phyloP scores from a whole-genome alignment of 495 filamentous ascomycete genomes.

The Penicillium chermesinum region DNA sequence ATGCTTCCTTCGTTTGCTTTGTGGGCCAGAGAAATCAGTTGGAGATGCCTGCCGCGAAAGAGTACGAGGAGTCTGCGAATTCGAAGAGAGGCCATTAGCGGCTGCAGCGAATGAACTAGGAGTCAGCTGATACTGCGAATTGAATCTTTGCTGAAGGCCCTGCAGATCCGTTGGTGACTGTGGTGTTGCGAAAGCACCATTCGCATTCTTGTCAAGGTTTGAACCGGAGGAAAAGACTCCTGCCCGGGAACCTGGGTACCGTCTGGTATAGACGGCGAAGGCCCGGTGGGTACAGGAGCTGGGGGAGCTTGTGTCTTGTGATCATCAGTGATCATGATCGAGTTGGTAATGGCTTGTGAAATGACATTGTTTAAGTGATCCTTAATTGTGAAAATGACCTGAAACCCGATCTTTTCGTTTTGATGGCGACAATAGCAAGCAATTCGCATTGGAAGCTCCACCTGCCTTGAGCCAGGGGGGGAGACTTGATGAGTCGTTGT shows the following conservation, averaged over 20 bases:
- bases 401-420: conserved; percentile 83
- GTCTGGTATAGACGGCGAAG: conserved; percentile 37
- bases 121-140: conserved; percentile 39
- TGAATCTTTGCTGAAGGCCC: conserved; percentile 46
- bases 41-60: conserved; percentile 72
- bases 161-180: conserved; percentile 51
- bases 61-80: conserved; percentile 53
- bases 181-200: conserved; percentile 17
- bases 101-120: conserved; percentile 32
- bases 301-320: conserved; percentile 73
- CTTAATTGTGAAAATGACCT: conserved; percentile 90
- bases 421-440: conserved; percentile 96
- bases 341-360: conserved; percentile 76
- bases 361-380: conserved; percentile 67
- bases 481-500: conserved; percentile 37
- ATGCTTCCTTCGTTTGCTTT: conserved; percentile 69
- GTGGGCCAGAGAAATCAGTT: conserved; percentile 52
- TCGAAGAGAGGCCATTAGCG: conserved; percentile 38
- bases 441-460: conserved; percentile 89
- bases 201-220: conserved; percentile 23
- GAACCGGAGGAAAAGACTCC: conserved; percentile 41
- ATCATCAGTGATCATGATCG: conserved; percentile 94
- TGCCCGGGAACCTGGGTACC: conserved; percentile 41
- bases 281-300: conserved; percentile 30
- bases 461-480: conserved; percentile 61